phyloP scores from a whole-genome alignment of 768 basidiomycete genomes.

The Paxillus ammoniavirescens region DNA sequence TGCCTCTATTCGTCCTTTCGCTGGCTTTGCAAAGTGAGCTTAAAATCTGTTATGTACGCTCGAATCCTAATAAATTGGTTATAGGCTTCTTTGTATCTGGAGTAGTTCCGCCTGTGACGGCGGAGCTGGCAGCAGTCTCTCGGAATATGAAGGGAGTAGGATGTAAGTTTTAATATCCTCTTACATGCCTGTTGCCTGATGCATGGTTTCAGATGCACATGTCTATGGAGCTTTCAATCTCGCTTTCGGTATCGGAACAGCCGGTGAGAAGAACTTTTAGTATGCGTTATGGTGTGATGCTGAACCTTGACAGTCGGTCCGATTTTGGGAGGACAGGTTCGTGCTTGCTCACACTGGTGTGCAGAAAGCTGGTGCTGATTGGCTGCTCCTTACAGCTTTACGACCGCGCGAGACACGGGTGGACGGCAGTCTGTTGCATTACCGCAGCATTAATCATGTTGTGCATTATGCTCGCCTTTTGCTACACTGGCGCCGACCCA shows the following conservation, averaged over 20 bases:
- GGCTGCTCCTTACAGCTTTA: slow-evolving; percentile 47
- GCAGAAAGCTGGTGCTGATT: background rate
- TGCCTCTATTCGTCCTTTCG: slow-evolving; percentile 34
- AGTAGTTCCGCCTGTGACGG: slow-evolving; percentile 57
- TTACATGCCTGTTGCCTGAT: background rate
- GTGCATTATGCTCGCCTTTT: slow-evolving; percentile 39
- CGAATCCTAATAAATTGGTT: slow-evolving; percentile 1
- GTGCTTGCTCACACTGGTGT: slow-evolving; percentile 6
- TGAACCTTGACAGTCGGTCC: slow-evolving; percentile 54
- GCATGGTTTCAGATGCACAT: slow-evolving; percentile 54
- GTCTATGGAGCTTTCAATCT: slow-evolving; percentile 76
- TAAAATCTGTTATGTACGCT: background rate
- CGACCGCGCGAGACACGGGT: slow-evolving; percentile 52
- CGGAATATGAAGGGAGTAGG: slow-evolving; percentile 60
- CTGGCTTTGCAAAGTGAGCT: slow-evolving; percentile 55
- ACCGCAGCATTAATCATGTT: slow-evolving; percentile 41
- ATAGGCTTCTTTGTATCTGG: slow-evolving; percentile 64
- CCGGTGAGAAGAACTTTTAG: slow-evolving; percentile 39
- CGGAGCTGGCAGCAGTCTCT: slow-evolving; percentile 65
- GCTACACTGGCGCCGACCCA: slow-evolving; percentile 50
- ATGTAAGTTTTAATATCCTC: slow-evolving; percentile 42
- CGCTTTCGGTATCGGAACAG: slow-evolving; percentile 62
- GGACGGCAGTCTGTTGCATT: slow-evolving; percentile 57
- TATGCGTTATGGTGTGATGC: background rate
- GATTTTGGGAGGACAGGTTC: slow-evolving; percentile 64